Evolutionary conservation across 257 asterid genomes (phyloP).

Genomic region (Thymus mandschuricus): DNA sequence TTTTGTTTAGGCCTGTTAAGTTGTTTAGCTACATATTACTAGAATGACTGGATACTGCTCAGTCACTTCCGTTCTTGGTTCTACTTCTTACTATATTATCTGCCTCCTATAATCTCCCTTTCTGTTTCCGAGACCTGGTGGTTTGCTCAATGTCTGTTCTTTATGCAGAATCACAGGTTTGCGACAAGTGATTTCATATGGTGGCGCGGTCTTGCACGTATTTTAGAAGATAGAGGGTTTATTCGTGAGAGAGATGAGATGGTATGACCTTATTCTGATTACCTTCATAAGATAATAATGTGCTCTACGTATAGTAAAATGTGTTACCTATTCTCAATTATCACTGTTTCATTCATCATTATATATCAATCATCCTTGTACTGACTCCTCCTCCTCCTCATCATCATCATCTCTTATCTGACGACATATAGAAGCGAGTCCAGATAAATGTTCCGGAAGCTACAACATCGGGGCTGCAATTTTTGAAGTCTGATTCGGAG

Average conservation of each 20-base stretch:
- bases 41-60: not conserved
- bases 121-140: slow-evolving; percentile 12
- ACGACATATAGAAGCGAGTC: slow-evolving; percentile 50
- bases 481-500: slow-evolving; percentile 47
- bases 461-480: slow-evolving; percentile 51
- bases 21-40: too few relatives aligned
- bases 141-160: slow-evolving; percentile 5
- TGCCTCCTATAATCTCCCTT: slow-evolving; percentile 6
- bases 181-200: slow-evolving; percentile 62
- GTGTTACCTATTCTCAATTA: not conserved
- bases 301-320: too few relatives aligned
- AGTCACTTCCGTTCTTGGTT: not conserved
- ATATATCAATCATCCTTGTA: not conserved
- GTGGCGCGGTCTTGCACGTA: slow-evolving; percentile 84
- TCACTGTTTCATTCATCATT: not conserved
- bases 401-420: slow-evolving; percentile 5
- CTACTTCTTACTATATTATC: too few relatives aligned
- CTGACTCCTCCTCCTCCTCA: not conserved
- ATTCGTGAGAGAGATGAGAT: slow-evolving; percentile 61
- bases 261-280: slow-evolving; percentile 46
- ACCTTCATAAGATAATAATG: not conserved
- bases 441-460: slow-evolving; percentile 63
- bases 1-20: too few relatives aligned
- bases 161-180: slow-evolving; percentile 54
- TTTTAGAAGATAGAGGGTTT: slow-evolving; percentile 63